Conservation (phyloP, 1,284 basidiomycete genomes). For the Singerocomus rubriflavus region DNA sequence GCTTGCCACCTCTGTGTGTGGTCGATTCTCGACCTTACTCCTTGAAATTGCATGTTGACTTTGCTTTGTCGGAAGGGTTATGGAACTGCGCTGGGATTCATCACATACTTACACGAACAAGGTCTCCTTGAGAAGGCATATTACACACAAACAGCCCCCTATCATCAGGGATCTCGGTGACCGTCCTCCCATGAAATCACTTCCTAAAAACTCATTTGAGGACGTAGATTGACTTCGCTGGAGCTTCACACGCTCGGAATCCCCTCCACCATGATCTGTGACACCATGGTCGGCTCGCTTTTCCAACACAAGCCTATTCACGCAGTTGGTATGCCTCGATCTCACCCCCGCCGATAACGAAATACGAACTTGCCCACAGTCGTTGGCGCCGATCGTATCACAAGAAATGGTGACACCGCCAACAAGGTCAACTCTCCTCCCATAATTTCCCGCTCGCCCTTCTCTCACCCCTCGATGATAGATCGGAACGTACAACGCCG, state of each 20-base stretch:
- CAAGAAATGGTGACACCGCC: conserved; percentile 88
- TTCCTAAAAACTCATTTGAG: background rate
- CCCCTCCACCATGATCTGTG: conserved; percentile 90
- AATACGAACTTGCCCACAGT: conserved; percentile 36
- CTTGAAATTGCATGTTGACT: conserved; percentile 1
- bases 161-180: conserved; percentile 85
- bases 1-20: conserved; percentile 80
- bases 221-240: conserved; percentile 72
- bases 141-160: conserved; percentile 90
- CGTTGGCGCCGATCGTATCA: conserved; percentile 85
- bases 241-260: conserved; percentile 82
- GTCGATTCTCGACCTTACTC: background rate
- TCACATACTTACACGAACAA: conserved; percentile 81
- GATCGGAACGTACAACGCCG: conserved; percentile 91
- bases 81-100: conserved; percentile 90
- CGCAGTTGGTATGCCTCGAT: conserved; percentile 64
- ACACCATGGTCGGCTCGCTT: conserved; percentile 91
- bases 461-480: conserved; percentile 28
- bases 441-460: background rate
- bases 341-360: background rate
- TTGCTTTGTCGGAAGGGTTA: conserved; percentile 61
- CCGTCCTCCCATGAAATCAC: background rate
- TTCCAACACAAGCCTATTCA: conserved; percentile 86
- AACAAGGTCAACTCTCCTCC: conserved; percentile 63
- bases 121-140: conserved; percentile 76